A percentile compares a stretch with the other conserved stretches of the same genome.
phyloP scores from a whole-genome alignment of 345 rosid species.

The Litchi chinensis region DNA sequence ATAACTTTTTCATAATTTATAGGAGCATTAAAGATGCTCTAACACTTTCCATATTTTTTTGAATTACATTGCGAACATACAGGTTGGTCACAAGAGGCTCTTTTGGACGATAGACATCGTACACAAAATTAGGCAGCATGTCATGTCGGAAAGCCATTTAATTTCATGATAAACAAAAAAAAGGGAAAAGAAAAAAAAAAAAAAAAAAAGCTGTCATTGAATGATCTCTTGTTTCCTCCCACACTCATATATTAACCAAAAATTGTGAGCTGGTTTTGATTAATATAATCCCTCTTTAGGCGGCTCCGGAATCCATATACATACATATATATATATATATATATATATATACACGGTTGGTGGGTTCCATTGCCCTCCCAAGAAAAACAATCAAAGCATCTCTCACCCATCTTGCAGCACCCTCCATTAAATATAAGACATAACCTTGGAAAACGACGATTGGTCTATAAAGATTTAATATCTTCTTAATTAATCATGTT shows the following conservation, averaged over 20 bases:
- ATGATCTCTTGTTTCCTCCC: neutral
- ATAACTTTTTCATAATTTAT: too few species aligned
- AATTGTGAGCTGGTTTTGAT: neutral
- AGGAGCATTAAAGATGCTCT: too few species aligned
- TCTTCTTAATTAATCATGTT: neutral
- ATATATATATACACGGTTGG: neutral
- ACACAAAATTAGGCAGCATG: constrained; percentile 15
- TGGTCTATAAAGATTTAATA: neutral
- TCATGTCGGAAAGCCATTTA: constrained; percentile 14
- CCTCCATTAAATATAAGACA: neutral
- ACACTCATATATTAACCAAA: neutral
- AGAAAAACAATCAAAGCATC: too few species aligned
- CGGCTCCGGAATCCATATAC: neutral
- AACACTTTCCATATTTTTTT: neutral
- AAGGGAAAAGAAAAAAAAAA: neutral
- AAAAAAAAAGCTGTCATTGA: neutral
- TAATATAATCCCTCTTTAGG: neutral
- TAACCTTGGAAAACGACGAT: too few species aligned
- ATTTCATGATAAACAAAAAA: neutral
- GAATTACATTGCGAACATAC: neutral
- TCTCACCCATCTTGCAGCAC: neutral
- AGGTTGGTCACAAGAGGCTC: constrained; percentile 4
- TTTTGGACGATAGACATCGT: neutral
- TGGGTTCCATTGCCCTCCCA: neutral
- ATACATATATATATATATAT: neutral